phyloP scores from a whole-genome alignment of 1,284 basidiomycete genomes.

The Sutorius eximius region DNA sequence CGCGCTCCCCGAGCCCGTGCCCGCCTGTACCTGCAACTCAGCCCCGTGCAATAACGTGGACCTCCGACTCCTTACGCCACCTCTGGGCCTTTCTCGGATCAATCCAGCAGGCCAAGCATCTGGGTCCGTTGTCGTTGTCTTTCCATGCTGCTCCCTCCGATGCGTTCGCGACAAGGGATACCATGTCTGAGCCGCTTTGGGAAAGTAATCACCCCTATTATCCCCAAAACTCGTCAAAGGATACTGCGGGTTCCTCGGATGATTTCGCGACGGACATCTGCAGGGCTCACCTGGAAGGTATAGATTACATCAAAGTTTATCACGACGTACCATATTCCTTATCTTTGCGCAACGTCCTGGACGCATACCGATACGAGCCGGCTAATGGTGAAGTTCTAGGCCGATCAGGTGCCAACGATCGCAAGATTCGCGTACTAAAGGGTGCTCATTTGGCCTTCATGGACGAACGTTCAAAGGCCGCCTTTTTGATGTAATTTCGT shows the following conservation, averaged over 20 bases:
- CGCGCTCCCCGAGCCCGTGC: constrained; percentile 16
- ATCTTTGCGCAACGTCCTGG: constrained; percentile 50
- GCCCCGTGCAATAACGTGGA: constrained; percentile 48
- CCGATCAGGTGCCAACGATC: constrained; percentile 32
- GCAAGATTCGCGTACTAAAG: constrained; percentile 36
- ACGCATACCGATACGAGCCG: constrained; percentile 42
- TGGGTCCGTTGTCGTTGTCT: constrained; percentile 55
- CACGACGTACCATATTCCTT: constrained; percentile 53
- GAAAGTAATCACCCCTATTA: constrained; percentile 24
- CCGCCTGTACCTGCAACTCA: constrained; percentile 17
- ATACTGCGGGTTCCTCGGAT: constrained; percentile 7
- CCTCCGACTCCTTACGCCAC: constrained; percentile 40
- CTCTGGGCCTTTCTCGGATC: constrained; percentile 57
- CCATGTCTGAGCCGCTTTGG: constrained; percentile 17
- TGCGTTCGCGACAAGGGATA: constrained; percentile 9
- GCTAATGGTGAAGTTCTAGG: constrained; percentile 10
- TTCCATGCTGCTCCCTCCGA: constrained; percentile 43
- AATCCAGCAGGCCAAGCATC: constrained; percentile 38
- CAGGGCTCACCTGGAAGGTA: constrained; percentile 30
- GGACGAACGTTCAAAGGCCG: constrained; percentile 44
- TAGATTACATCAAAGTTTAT: constrained; percentile 63
- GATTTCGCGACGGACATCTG: constrained; percentile 15
- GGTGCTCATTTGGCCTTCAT: constrained; percentile 41
- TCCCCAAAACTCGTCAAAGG: constrained; percentile 4
- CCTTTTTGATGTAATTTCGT: constrained; percentile 40